A percentile compares a stretch with the other conserved stretches of the same genome.
Conservation (phyloP, 495 filamentous ascomycete species). For the Chlorociboria aeruginascens region DNA sequence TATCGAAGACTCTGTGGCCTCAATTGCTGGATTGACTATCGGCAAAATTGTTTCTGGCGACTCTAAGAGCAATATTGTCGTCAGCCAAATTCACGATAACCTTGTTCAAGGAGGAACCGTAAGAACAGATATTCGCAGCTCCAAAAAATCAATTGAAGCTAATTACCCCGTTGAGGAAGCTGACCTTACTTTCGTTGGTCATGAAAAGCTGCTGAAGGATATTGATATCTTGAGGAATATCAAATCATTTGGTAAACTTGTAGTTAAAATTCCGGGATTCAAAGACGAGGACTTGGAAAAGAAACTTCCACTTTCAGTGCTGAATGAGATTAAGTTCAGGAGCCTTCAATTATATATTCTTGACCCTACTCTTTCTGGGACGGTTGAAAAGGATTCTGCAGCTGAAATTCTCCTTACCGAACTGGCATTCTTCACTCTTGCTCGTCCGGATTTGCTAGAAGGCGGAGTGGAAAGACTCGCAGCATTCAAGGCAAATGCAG, state of each 20-base stretch:
- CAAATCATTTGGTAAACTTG: conserved; percentile 58
- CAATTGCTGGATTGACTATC: conserved; percentile 50
- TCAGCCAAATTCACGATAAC: conserved; percentile 71
- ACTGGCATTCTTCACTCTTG: conserved; percentile 69
- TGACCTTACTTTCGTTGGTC: conserved; percentile 66
- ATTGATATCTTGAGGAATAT: conserved; percentile 59
- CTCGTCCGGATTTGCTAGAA: conserved; percentile 43
- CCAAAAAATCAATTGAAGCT: conserved; percentile 69
- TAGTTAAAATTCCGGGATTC: conserved; percentile 62
- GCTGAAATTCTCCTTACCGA: conserved; percentile 52
- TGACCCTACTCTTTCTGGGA: conserved; percentile 53
- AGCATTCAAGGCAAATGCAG: conserved; percentile 38
- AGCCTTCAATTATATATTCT: conserved; percentile 58
- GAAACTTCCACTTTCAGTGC: conserved; percentile 56
- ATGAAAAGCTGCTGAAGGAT: conserved; percentile 64
- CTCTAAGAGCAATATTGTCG: conserved; percentile 63
- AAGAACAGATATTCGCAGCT: conserved; percentile 76
- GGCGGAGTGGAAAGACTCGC: conserved; percentile 43
- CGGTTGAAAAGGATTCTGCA: conserved; percentile 43
- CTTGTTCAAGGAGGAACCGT: conserved; percentile 73
- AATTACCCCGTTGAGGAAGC: conserved; percentile 69
- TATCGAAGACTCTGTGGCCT: conserved; percentile 58
- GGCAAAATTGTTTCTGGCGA: conserved; percentile 64
- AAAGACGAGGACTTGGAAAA: conserved; percentile 88
- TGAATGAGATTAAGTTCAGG: conserved; percentile 55